phyloP scores from a whole-genome alignment of 768 basidiomycete genomes.

The Xerocomus potaroensis region DNA sequence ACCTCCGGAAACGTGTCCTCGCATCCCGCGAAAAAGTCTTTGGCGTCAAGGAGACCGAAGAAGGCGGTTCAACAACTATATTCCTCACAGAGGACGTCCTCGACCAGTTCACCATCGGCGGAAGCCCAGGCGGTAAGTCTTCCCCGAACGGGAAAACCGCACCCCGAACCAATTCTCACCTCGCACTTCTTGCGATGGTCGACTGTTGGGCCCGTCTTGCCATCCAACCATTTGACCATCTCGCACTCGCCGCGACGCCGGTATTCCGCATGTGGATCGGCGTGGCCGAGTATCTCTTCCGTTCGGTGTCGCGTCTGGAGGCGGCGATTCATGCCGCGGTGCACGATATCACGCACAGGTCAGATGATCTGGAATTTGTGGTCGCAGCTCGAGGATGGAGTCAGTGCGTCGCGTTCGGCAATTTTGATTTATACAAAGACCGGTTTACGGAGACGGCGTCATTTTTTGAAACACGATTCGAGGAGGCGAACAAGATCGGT shows the following conservation, averaged over 20 bases:
- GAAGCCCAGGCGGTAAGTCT: constrained; percentile 17
- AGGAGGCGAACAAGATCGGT: constrained; percentile 77
- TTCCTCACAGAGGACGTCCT: constrained; percentile 80
- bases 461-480: constrained; percentile 87
- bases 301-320: constrained; percentile 57
- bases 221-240: constrained; percentile 87
- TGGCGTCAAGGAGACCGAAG: constrained; percentile 35
- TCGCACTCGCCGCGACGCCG: constrained; percentile 91
- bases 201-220: constrained; percentile 91
- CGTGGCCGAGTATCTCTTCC: constrained; percentile 93
- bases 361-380: constrained; percentile 92
- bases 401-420: constrained; percentile 89
- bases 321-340: constrained; percentile 72
- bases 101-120: constrained; percentile 84
- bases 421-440: constrained; percentile 80
- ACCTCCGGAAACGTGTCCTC: constrained; percentile 68
- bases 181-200: constrained; percentile 95
- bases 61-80: constrained; percentile 49
- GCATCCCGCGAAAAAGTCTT: constrained; percentile 77
- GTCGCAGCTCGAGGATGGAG: constrained; percentile 94
- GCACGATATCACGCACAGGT: constrained; percentile 71
- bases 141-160: constrained; percentile 7
- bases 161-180: constrained; percentile 73
- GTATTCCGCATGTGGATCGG: constrained; percentile 96
- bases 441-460: constrained; percentile 74